phyloP scores from a whole-genome alignment of 768 basidiomycete species.

The Trametes villosa region DNA sequence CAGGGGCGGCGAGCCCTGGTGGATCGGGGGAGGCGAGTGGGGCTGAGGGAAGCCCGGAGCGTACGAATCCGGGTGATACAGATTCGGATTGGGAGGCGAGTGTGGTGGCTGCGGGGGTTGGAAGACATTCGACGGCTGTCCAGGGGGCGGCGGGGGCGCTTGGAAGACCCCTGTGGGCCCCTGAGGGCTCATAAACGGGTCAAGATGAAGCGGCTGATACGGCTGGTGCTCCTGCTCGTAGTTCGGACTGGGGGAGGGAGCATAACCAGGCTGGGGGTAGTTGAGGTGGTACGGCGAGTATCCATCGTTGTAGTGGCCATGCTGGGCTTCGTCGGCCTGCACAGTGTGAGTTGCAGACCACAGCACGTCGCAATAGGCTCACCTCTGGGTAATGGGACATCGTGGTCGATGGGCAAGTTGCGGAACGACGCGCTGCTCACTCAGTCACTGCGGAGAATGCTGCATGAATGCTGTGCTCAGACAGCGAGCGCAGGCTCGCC shows the following conservation, averaged over 20 bases:
- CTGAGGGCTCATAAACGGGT: conserved; percentile 46
- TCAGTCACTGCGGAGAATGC: conserved; percentile 18
- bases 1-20: conserved; percentile 15
- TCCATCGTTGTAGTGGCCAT: conserved; percentile 68
- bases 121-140: conserved; percentile 14
- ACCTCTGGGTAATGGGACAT: conserved; percentile 51
- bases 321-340: conserved; percentile 69
- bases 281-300: conserved; percentile 55
- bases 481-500: neutral
- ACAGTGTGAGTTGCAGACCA: neutral
- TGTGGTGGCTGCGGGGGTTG: conserved; percentile 28
- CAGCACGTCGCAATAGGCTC: conserved; percentile 21
- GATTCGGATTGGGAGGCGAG: conserved; percentile 20
- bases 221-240: conserved; percentile 42
- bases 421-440: neutral
- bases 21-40: conserved; percentile 22
- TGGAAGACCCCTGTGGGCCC: conserved; percentile 21
- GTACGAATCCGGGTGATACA: conserved; percentile 21
- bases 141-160: conserved; percentile 30
- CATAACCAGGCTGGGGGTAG: conserved; percentile 35
- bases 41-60: conserved; percentile 30
- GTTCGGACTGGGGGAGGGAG: conserved; percentile 34
- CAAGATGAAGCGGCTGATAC: conserved; percentile 40
- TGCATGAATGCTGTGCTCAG: conserved; percentile 19
- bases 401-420: conserved; percentile 6